These are phyloP conservation scores for Teratosphaeria pseudoeucalypti DNA, from an alignment of 2,329 filamentous ascomycete genomes.

Conservation along the genomic window DNA sequence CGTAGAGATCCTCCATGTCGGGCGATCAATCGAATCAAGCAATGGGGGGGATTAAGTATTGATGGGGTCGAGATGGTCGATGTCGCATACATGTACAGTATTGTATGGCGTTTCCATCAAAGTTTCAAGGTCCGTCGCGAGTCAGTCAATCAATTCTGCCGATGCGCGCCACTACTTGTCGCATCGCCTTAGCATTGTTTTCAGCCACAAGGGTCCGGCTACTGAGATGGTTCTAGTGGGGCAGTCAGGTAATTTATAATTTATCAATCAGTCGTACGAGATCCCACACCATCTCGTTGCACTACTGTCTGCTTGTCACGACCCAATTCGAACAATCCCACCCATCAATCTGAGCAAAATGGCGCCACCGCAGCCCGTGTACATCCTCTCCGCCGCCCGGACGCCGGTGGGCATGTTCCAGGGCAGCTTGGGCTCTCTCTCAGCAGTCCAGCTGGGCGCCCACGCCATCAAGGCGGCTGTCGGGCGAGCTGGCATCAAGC, in stretches of 20 bases:
- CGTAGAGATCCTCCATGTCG: conserved; percentile 83
- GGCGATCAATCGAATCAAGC: background rate
- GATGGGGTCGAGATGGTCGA: background rate
- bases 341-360: background rate
- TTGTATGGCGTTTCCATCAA: background rate
- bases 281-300: background rate
- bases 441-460: conserved; percentile 74
- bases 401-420: conserved; percentile 92
- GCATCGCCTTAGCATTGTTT: background rate
- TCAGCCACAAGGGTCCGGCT: background rate
- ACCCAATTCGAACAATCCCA: background rate
- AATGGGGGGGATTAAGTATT: background rate
- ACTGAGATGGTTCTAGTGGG: background rate
- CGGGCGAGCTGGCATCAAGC: conserved; percentile 76
- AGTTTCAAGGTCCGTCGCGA: background rate
- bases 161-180: background rate
- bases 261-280: background rate
- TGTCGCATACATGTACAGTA: background rate
- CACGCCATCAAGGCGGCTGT: conserved; percentile 77
- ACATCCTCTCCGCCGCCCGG: conserved; percentile 70
- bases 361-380: conserved; percentile 66
- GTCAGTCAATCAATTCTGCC: background rate
- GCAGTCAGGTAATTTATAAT: background rate
- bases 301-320: background rate
- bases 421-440: conserved; percentile 80